Evolutionary conservation across 1,284 basidiomycete species (phyloP), one percentile per base, ranked within the genome.

Genomic region (Clitocybe nebularis): DNA sequence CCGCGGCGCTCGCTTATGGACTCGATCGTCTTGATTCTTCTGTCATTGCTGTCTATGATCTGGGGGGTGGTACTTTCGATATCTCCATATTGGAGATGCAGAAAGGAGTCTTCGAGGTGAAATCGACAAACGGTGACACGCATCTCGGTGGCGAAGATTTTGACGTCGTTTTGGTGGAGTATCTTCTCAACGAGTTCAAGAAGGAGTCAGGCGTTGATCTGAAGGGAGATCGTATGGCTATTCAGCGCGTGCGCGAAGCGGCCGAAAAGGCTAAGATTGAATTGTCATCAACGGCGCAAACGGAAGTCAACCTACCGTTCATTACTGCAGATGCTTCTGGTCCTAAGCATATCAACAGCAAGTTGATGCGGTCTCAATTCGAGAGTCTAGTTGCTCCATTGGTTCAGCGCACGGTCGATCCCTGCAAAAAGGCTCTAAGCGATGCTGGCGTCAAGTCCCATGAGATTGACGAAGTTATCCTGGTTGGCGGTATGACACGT

Each of bases 251-350:
- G 56, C 91, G 95, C 62, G 95, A 98, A 68, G 95, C 95, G 20
- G 93, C 94, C 20, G 95, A 98, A 77, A 97, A 98, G 77, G 95
- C 95, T 54, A 99, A 99, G 82, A 96, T 96, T 47, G 95, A 98
- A 66, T 75, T 98, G 16, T 97, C 93, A 28, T 93, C 90, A 19
- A 90, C 93, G 4, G 74, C 87, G 0, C 88, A 94, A 65, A 99
- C 94, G 41, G 95, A 98, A 66, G 83, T 97, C 71, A 95, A 94
- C 67, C 67, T 98, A 55, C 95, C 94, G 2, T 98, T 97, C 80
- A 96, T 99, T 68, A 94, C 93, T 44, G 93, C 93, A 20, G 92
- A 94, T 59, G 89, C 90, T 3, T 81, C 84, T 6, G 95, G 95
- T 16, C 92, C 95, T 47, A 94, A 95, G 72, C 95, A 98, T 70